Percentiles rank a stretch among this genome's conserved stretches.
These are phyloP conservation scores for Xylariales sp. DNA, from an alignment of 2,329 filamentous ascomycete species.

Conservation along the genomic window DNA sequence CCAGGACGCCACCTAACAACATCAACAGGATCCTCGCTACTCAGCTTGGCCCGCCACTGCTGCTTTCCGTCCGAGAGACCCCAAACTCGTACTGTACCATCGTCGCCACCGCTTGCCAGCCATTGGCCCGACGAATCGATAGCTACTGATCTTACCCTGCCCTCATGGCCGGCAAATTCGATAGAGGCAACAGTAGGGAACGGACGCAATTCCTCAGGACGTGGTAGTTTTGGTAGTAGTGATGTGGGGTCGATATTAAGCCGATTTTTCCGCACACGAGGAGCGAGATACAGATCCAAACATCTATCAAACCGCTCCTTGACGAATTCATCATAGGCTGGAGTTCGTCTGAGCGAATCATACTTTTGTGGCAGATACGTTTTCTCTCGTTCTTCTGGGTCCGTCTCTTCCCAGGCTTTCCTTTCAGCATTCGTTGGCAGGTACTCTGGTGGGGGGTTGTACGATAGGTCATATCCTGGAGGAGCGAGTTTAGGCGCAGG, in stretches of 20 bases:
- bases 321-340: slow-evolving; percentile 88
- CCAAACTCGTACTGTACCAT: slow-evolving; percentile 93
- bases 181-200: slow-evolving; percentile 93
- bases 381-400: slow-evolving; percentile 90
- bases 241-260: slow-evolving; percentile 97
- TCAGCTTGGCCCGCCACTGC: slow-evolving; percentile 85
- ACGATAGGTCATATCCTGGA: slow-evolving; percentile 94
- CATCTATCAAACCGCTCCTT: slow-evolving; percentile 97
- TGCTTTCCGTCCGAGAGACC: slow-evolving; percentile 87
- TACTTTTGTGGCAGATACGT: slow-evolving; percentile 88
- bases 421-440: slow-evolving; percentile 87
- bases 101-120: slow-evolving; percentile 92
- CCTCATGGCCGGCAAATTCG: slow-evolving; percentile 88
- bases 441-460: slow-evolving; percentile 96
- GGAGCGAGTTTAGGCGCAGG: slow-evolving; percentile 93
- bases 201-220: slow-evolving; percentile 90
- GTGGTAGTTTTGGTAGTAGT: slow-evolving; percentile 90
- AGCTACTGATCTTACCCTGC: slow-evolving; percentile 84
- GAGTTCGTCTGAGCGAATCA: slow-evolving; percentile 87
- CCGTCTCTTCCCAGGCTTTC: slow-evolving; percentile 83
- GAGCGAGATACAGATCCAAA: slow-evolving; percentile 93
- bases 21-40: slow-evolving; percentile 82
- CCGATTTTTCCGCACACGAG: slow-evolving; percentile 89
- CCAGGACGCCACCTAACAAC: slow-evolving; percentile 90
- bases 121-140: slow-evolving; percentile 88